Base-by-base conservation (phyloP, 1,139 yeast genomes). In the Debaryomyces fabryi region DNA sequence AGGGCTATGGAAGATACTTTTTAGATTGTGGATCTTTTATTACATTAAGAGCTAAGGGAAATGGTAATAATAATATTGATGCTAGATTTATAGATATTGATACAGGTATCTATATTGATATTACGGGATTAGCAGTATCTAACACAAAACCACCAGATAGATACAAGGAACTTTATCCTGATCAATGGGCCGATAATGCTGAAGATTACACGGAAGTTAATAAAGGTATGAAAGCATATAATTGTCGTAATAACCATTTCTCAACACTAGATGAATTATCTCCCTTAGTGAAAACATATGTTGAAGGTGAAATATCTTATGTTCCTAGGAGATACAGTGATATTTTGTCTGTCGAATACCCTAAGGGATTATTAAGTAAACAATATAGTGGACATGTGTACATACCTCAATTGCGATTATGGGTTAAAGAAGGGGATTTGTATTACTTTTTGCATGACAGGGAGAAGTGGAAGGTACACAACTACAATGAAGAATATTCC, bases 241-340 rank as follows among this genome's bases (percentile, higher is more conserved):
- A 72, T 50, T 72, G 70, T 50, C 56, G 70, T 41, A 60, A 66
- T 48, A 64, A 63, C 42, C 70, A 66, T 54, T 65, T 66, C 45
- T 54, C 59, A 25, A 46, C 57, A 21, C 55, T 60, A 34, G 51
- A 56, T 41, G 68, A 65, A 49, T 48, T 66, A 10, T 57, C 59
- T 16, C 72, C 72, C 16, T 56, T 68, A 39, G 48, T 58, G 10
- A 58, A 63, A 49, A 52, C 71, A 0, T 42, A 49, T 21, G 59
- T 72, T 15, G 78, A 73, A 56, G 78, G 77, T 8, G 77, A 72
- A 56, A 52, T 67, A 24, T 78, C 75, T 2, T 74, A 72, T 53
- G 58, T 72, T 10, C 78, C 78, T 5, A 57, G 52, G 49, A 60
- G 44, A 54, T 72, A 62, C 52, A 55, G 65, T 3, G 59, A 59